A percentile compares a stretch with the other conserved stretches of the same genome.
Conservation (phyloP, 164 flowering plant species). For the Protea cynaroides region DNA sequence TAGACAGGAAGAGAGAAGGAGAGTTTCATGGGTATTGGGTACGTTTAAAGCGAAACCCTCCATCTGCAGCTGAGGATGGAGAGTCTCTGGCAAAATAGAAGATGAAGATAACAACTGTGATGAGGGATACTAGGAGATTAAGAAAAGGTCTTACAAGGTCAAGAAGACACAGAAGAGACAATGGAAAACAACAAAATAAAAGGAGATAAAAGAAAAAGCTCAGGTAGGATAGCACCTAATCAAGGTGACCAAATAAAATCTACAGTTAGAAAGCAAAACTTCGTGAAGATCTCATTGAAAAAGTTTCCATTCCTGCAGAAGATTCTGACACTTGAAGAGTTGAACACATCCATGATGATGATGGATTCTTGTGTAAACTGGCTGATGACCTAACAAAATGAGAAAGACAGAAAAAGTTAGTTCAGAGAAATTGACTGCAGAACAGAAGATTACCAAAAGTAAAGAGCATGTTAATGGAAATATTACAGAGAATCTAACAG, state of each 20-base stretch:
- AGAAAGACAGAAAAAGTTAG: too few relatives aligned
- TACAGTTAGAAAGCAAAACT: not conserved
- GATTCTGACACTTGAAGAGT: slow-evolving; percentile 3
- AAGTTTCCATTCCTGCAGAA: not conserved
- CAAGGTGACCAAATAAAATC: slow-evolving; percentile 14
- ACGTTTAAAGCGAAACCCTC: not conserved
- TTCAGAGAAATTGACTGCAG: too few relatives aligned
- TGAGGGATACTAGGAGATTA: slow-evolving; percentile 83
- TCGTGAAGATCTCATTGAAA: not conserved
- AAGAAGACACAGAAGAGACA: slow-evolving; percentile 33
- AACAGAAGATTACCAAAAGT: not conserved
- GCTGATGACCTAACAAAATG: slow-evolving; percentile 5
- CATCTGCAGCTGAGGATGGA: slow-evolving; percentile 3
- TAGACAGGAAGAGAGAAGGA: slow-evolving; percentile 62
- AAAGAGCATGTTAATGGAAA: not conserved
- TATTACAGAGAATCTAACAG: not conserved
- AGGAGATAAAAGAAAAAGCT: slow-evolving; percentile 42
- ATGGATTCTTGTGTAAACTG: not conserved
- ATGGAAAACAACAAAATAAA: slow-evolving; percentile 12
- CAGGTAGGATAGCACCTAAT: slow-evolving; percentile 73
- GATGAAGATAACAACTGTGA: slow-evolving; percentile 2
- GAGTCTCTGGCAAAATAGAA: not conserved
- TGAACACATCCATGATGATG: slow-evolving; percentile 7
- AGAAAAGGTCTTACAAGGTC: slow-evolving; percentile 97
- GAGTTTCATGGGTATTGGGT: slow-evolving; percentile 32